Conservation (phyloP, 495 filamentous ascomycete species). For the Hypoxylon intermedium region DNA sequence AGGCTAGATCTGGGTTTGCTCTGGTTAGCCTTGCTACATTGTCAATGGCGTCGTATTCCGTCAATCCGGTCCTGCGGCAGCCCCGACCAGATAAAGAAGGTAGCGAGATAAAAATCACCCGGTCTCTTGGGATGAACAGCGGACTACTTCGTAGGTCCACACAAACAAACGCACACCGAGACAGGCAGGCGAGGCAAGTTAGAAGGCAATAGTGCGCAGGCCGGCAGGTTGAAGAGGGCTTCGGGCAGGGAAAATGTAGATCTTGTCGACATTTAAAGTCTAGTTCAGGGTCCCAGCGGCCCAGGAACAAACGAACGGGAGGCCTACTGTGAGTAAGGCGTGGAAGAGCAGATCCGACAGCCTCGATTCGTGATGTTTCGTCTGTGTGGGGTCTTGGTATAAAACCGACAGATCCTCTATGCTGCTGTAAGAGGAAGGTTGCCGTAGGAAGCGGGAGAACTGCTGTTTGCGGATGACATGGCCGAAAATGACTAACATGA, state of each 20-base stretch:
- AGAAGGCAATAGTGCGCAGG: neutral
- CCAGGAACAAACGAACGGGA: neutral
- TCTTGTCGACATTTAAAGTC: slow-evolving; percentile 2
- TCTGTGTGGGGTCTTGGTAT: slow-evolving; percentile 22
- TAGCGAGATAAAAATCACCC: slow-evolving; percentile 2
- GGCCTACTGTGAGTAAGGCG: neutral
- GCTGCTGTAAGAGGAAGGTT: slow-evolving; percentile 36
- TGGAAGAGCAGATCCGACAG: slow-evolving; percentile 20
- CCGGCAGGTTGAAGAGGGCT: slow-evolving; percentile 1
- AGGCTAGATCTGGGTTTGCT: slow-evolving; percentile 20
- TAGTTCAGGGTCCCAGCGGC: slow-evolving; percentile 7
- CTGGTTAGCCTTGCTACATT: slow-evolving; percentile 24
- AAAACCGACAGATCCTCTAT: slow-evolving; percentile 12
- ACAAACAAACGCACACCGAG: slow-evolving; percentile 18
- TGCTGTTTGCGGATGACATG: slow-evolving; percentile 33
- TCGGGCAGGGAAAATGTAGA: slow-evolving; percentile 1
- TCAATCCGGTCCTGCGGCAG: slow-evolving; percentile 30
- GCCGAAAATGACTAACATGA: slow-evolving; percentile 34
- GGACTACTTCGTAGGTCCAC: slow-evolving; percentile 1
- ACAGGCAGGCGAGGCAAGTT: slow-evolving; percentile 22
- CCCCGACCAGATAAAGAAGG: slow-evolving; percentile 35
- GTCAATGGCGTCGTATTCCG: slow-evolving; percentile 35
- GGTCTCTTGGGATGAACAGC: slow-evolving; percentile 5
- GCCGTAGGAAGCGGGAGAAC: slow-evolving; percentile 30
- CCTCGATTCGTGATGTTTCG: slow-evolving; percentile 38